Evolutionary conservation across 1,284 basidiomycete species (phyloP).

Genomic region (Lignosus rhinocerotis): DNA sequence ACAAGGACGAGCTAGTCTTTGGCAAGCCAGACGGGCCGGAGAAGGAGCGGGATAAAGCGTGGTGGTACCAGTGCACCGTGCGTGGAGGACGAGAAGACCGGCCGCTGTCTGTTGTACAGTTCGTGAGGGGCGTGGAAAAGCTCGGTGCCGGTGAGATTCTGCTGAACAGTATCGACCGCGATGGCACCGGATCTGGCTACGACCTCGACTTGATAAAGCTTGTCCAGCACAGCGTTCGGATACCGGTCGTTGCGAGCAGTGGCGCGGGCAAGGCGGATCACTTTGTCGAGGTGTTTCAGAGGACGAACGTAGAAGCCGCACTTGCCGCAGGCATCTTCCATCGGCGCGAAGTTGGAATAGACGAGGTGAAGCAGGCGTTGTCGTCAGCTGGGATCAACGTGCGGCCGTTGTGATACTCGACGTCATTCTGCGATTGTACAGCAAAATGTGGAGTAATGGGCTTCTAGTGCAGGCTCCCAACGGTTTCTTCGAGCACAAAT

Average conservation of each 20-base stretch:
- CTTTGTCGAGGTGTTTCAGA: slow-evolving; percentile 84
- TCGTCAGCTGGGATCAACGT: slow-evolving; percentile 52
- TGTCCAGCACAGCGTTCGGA: slow-evolving; percentile 76
- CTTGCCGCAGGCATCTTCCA: slow-evolving; percentile 99
- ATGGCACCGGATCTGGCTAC: slow-evolving; percentile 93
- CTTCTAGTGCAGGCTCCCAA: neutral
- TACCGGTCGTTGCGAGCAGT: slow-evolving; percentile 94
- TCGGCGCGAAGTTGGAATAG: slow-evolving; percentile 78
- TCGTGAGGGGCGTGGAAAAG: slow-evolving; percentile 85
- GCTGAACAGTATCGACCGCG: slow-evolving; percentile 96
- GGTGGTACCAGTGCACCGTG: slow-evolving; percentile 99
- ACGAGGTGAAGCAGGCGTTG: slow-evolving; percentile 69
- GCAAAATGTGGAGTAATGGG: neutral
- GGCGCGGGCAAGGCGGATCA: slow-evolving; percentile 85
- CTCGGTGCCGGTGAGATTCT: slow-evolving; percentile 96
- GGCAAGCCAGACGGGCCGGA: slow-evolving; percentile 50
- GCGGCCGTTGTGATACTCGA: slow-evolving; percentile 8
- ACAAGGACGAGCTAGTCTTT: slow-evolving; percentile 66
- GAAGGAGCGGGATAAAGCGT: slow-evolving; percentile 73
- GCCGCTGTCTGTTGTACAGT: slow-evolving; percentile 91
- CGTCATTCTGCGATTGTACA: slow-evolving; percentile 5
- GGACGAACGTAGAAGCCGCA: slow-evolving; percentile 87
- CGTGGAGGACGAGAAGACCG: slow-evolving; percentile 88
- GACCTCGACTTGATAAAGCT: slow-evolving; percentile 84
- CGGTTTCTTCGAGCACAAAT: slow-evolving; percentile 1